Conservation (phyloP, 352 stramenopile species). For the Phytophthora litchii region DNA sequence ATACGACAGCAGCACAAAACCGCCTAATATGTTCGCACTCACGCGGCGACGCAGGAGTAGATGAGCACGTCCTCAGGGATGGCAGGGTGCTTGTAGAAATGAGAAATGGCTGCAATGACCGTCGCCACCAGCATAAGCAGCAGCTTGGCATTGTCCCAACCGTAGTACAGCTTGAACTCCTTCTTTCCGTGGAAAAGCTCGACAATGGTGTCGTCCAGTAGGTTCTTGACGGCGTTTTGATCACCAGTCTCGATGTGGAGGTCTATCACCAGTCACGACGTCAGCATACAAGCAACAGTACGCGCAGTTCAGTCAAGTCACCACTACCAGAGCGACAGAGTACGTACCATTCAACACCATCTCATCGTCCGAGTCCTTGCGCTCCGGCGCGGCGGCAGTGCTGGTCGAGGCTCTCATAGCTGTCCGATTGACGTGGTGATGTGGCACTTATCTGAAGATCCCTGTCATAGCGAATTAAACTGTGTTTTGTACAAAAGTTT, state of each 20-base stretch:
- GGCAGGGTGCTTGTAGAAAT: conserved; percentile 69
- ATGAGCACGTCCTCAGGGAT: conserved; percentile 74
- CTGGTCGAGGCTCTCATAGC: conserved; percentile 55
- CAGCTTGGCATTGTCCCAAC: conserved; percentile 86
- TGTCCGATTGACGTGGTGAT: conserved; percentile 25
- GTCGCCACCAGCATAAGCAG: conserved; percentile 76
- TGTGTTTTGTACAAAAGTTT: conserved; percentile 1
- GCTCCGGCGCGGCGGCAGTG: conserved; percentile 36
- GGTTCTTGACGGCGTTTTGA: conserved; percentile 87
- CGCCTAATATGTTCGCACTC: conserved; percentile 11
- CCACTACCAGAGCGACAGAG: neutral
- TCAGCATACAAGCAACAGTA: conserved; percentile 9
- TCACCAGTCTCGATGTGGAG: conserved; percentile 82
- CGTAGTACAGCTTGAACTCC: conserved; percentile 70
- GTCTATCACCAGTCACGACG: conserved; percentile 21
- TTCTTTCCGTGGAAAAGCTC: conserved; percentile 74
- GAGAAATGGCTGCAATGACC: conserved; percentile 61
- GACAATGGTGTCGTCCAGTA: conserved; percentile 81
- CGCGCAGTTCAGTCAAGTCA: neutral
- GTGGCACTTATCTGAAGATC: conserved; percentile 29
- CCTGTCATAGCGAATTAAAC: neutral
- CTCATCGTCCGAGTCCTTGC: conserved; percentile 61
- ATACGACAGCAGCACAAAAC: conserved; percentile 1
- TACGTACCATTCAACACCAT: conserved; percentile 72
- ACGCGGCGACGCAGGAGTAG: conserved; percentile 74